Conservation (phyloP, 148 eudicot species). For the Pharnaceum exiguum region DNA sequence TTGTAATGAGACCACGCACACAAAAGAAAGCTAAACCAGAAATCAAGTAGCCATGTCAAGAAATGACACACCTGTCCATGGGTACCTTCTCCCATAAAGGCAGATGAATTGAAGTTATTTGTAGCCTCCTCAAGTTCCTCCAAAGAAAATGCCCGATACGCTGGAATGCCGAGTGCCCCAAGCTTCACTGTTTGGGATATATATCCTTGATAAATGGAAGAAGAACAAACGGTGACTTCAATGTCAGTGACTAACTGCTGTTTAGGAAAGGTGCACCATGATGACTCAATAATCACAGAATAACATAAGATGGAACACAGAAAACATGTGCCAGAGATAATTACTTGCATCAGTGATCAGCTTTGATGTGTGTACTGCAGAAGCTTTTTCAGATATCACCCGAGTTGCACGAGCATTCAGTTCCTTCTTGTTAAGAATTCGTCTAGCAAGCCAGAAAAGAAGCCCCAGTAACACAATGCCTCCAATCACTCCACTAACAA, state of each 20-base stretch:
- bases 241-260: no score
- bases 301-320: no score
- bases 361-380: conserved; percentile 51
- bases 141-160: conserved; percentile 67
- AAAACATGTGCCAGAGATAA: neutral
- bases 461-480: conserved; percentile 26
- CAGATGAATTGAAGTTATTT: conserved; percentile 56
- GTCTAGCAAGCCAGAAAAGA: conserved; percentile 35
- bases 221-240: neutral
- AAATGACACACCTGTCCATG: conserved; percentile 79
- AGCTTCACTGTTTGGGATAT: conserved; percentile 74
- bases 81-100: conserved; percentile 82
- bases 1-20: neutral
- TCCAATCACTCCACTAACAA: conserved; percentile 46
- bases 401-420: conserved; percentile 25
- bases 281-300: neutral
- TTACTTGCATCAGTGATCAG: conserved; percentile 71
- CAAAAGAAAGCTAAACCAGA: neutral
- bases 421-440: conserved; percentile 26
- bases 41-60: no score
- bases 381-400: conserved; percentile 42
- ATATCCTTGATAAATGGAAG: conserved; percentile 46
- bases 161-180: conserved; percentile 73
- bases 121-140: conserved; percentile 92
- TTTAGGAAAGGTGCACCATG: no score